phyloP scores from a whole-genome alignment of 768 basidiomycete species.

The Kockovaella imperatae region DNA sequence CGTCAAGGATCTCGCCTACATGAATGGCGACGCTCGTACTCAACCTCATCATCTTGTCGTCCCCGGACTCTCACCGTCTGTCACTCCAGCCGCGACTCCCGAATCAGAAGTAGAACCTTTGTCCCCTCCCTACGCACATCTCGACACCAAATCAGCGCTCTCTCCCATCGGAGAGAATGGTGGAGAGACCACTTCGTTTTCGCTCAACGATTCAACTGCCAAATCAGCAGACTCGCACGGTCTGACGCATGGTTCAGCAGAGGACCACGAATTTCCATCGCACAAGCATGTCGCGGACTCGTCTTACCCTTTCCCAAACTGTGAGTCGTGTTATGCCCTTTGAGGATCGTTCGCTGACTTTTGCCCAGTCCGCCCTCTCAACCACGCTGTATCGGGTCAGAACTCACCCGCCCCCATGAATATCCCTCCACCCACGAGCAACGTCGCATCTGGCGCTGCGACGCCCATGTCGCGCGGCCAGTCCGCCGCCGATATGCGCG shows the following conservation, averaged over 20 bases:
- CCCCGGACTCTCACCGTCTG: constrained; percentile 4
- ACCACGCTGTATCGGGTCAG: constrained; percentile 9
- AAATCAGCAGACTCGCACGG: not conserved
- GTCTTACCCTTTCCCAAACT: constrained; percentile 35
- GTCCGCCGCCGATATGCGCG: constrained; percentile 1
- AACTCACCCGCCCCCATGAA: constrained; percentile 18
- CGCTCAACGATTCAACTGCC: not conserved
- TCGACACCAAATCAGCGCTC: constrained; percentile 6
- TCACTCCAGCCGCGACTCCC: constrained; percentile 15
- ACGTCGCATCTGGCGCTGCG: not conserved
- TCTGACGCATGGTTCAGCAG: not conserved
- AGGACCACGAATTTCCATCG: not conserved
- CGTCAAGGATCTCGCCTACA: constrained; percentile 21
- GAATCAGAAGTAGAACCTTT: constrained; percentile 21
- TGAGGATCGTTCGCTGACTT: not conserved
- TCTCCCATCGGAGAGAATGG: too few relatives aligned
- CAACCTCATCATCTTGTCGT: constrained; percentile 6
- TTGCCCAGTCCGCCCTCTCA: constrained; percentile 24
- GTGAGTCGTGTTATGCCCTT: constrained; percentile 4
- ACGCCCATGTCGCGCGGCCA: constrained; percentile 1
- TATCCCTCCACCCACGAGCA: constrained; percentile 17
- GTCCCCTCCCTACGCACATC: constrained; percentile 8
- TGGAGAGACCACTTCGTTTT: not conserved
- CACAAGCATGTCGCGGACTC: constrained; percentile 3
- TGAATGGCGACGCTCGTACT: too few relatives aligned